A percentile compares a stretch with the other conserved stretches of the same genome.
Evolutionary conservation across 2,329 filamentous ascomycete genomes (phyloP).

Genomic region (Epichloe glyceriae): DNA sequence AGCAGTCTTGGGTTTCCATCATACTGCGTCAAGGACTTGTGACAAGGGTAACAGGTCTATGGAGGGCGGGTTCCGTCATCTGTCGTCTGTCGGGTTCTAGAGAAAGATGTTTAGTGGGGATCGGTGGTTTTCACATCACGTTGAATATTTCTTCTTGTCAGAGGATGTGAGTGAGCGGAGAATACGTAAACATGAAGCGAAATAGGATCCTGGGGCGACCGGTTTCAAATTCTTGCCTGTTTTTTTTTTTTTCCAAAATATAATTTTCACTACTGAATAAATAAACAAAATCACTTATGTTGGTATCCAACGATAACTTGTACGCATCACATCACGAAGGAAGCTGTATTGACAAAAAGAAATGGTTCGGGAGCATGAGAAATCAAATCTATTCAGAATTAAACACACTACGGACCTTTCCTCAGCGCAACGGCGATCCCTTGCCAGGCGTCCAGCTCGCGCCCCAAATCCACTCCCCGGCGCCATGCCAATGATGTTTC

Average conservation of each 20-base stretch:
- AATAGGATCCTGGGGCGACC: background rate
- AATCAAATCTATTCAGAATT: background rate
- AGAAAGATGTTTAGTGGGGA: no score
- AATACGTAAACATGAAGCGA: background rate
- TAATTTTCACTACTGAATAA: background rate
- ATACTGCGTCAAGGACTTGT: background rate
- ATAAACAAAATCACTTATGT: background rate
- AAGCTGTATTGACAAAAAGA: no score
- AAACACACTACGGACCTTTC: background rate
- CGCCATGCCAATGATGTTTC: slow-evolving; percentile 23
- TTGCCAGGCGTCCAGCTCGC: slow-evolving; percentile 34
- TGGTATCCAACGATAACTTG: background rate
- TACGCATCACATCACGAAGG: no score
- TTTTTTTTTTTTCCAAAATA: background rate
- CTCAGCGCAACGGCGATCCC: slow-evolving; percentile 23
- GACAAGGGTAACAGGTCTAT: background rate
- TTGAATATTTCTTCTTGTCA: background rate
- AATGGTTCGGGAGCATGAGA: no score
- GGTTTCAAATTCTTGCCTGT: background rate
- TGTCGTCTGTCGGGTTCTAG: background rate
- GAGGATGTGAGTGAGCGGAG: background rate
- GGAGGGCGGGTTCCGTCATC: background rate
- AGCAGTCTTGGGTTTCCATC: background rate
- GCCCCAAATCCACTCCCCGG: slow-evolving; percentile 25
- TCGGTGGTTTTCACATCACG: no score